phyloP scores from a whole-genome alignment of 176 grass and related monocot species.

The Triticum timopheevii region DNA sequence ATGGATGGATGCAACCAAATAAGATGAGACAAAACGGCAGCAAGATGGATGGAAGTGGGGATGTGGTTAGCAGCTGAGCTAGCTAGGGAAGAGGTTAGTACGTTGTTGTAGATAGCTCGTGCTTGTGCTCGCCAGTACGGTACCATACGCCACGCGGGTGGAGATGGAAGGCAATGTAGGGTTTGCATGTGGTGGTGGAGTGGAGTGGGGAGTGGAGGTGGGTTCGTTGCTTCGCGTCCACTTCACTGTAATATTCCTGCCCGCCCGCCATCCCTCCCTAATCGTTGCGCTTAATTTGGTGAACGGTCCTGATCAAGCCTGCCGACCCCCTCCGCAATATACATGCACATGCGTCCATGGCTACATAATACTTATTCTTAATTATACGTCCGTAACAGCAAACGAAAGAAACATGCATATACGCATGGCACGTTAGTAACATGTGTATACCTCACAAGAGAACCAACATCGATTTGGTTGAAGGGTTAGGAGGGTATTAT shows the following conservation, averaged over 20 bases:
- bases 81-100: neutral
- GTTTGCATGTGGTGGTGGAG: conserved; percentile 20
- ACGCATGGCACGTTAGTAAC: too few species aligned
- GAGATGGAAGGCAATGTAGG: neutral
- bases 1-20: neutral
- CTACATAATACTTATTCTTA: neutral
- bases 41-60: conserved; percentile 29
- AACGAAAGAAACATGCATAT: too few species aligned
- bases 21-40: neutral
- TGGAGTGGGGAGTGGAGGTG: conserved; percentile 25
- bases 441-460: too few species aligned
- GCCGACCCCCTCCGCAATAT: neutral
- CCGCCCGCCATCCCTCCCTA: neutral
- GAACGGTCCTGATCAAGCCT: conserved; percentile 8
- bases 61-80: conserved; percentile 32
- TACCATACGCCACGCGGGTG: neutral
- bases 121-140: neutral
- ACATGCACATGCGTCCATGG: neutral
- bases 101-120: neutral
- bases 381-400: too few species aligned
- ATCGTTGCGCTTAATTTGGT: neutral
- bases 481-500: too few species aligned
- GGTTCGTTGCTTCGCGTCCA: conserved; percentile 90
- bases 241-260: conserved; percentile 95
- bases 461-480: too few species aligned